A percentile compares a stretch with the other conserved stretches of the same genome.
Evolutionary conservation across 108 stramenopile genomes (phyloP).

Genomic region (Discostella stelligeroides): DNA sequence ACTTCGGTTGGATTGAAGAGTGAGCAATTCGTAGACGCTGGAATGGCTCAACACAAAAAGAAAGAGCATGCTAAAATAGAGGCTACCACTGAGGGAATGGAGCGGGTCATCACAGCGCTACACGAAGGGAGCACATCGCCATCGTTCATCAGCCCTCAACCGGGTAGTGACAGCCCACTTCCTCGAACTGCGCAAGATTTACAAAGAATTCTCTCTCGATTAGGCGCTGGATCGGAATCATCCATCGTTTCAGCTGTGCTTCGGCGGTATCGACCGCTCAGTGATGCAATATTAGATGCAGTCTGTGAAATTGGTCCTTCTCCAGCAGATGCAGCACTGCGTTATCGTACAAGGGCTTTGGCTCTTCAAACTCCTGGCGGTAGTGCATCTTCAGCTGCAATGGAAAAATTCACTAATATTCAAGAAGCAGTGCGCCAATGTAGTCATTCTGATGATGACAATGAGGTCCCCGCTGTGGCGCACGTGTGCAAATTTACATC

Average conservation of each 20-base stretch:
- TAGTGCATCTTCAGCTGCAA: not conserved
- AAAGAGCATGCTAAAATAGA: slow-evolving; percentile 57
- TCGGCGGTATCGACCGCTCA: slow-evolving; percentile 79
- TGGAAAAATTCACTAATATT: slow-evolving; percentile 49
- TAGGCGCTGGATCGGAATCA: slow-evolving; percentile 75
- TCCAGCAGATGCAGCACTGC: slow-evolving; percentile 58
- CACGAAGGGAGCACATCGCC: slow-evolving; percentile 57
- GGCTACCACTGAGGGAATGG: slow-evolving; percentile 76
- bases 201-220: slow-evolving; percentile 60
- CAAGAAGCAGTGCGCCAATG: slow-evolving; percentile 66
- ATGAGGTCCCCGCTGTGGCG: slow-evolving; percentile 64
- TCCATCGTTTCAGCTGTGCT: slow-evolving; percentile 69
- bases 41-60: not conserved
- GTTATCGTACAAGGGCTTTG: slow-evolving; percentile 63
- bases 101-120: slow-evolving; percentile 57
- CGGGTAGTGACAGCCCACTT: slow-evolving; percentile 11
- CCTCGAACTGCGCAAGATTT: slow-evolving; percentile 51
- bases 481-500: slow-evolving; percentile 85
- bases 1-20: slow-evolving; percentile 52
- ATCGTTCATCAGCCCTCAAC: slow-evolving; percentile 17
- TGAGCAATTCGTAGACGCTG: slow-evolving; percentile 53
- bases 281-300: slow-evolving; percentile 72
- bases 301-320: slow-evolving; percentile 80
- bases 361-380: slow-evolving; percentile 49
- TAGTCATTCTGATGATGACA: slow-evolving; percentile 35